Percentiles rank a stretch among this genome's conserved stretches.
phyloP scores from a whole-genome alignment of 345 rosid genomes.

The Hypericum perforatum region DNA sequence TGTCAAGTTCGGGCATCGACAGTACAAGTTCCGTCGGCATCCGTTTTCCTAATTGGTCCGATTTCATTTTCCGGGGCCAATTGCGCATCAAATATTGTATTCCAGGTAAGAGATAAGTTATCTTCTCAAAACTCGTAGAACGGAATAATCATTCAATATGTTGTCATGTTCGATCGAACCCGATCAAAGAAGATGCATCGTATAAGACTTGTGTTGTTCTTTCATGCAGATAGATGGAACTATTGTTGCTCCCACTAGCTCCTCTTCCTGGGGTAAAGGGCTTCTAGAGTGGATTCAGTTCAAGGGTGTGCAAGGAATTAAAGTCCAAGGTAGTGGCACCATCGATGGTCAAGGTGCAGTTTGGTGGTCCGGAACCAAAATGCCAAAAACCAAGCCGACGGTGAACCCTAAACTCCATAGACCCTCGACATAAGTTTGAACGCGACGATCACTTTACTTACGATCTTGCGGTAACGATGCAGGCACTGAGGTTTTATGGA shows the following conservation, averaged over 20 bases:
- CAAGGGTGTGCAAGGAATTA: slow-evolving; percentile 45
- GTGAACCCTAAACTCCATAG: slow-evolving; percentile 23
- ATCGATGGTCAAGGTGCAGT: slow-evolving; percentile 83
- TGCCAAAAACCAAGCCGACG: slow-evolving; percentile 73
- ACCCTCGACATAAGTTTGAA: background rate
- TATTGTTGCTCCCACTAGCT: slow-evolving; percentile 62
- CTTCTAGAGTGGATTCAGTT: slow-evolving; percentile 75
- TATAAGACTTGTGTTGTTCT: no score
- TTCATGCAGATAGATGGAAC: slow-evolving; percentile 64
- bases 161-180: no score
- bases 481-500: slow-evolving; percentile 82
- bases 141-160: no score
- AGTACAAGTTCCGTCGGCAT: slow-evolving; percentile 60
- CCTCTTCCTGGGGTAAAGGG: slow-evolving; percentile 54
- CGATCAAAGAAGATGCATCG: no score
- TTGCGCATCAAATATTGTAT: slow-evolving; percentile 45
- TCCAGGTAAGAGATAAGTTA: slow-evolving; percentile 68
- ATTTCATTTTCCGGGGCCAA: slow-evolving; percentile 56
- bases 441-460: background rate
- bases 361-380: slow-evolving; percentile 55
- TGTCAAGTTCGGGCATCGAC: slow-evolving; percentile 53
- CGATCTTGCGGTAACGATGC: slow-evolving; percentile 14
- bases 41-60: slow-evolving; percentile 60
- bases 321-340: slow-evolving; percentile 55
- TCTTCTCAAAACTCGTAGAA: no score